Evolutionary conservation across 257 asterid genomes (phyloP), one percentile per base, ranked within the genome.

Genomic region (Lycium barbarum): DNA sequence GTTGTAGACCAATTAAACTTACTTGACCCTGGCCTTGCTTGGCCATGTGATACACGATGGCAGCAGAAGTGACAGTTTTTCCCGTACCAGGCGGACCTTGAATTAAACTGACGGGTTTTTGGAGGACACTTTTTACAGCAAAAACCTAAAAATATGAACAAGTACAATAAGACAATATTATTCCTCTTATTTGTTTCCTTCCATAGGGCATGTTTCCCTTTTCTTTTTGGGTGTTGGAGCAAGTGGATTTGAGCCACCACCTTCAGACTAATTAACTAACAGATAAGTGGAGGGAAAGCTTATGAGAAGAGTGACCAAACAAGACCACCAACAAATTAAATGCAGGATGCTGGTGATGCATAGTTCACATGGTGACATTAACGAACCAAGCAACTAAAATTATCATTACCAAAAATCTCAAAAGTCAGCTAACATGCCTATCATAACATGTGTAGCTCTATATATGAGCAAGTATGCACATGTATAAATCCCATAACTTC

Each of bases 21-120:
- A 90, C 99, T 98, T 97, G 98, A 40, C 99, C 99, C 88, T 97
- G 99, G 86, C 98, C 99, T 88, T 97, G 99, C 86, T 97, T 95
- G 86, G 99, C 99, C 99, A 97, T 97, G 89, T 97, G 99, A 88
- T 95, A 97, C 76, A 97, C 98, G 81, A 97, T 95, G 79, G 99
- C 99, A 79, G 99, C 99, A 3, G 99, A 97, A 47, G 99, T 97
- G 87, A 97, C 99, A 59, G 98, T 97, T 92, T 97, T 97, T 81
- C 99, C 99, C 71, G 99, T 97, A 82, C 99, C 99, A 35, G 98
- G 99, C 2, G 99, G 99, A 85, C 98, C 99, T 89, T 97, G 99
- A 87, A 97, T 97, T 78, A 97, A 91, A 92, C 98, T 97, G 78
- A 97, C 89, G 33, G 99, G 99, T 91, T 97, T 95, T 83, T 97